Percentiles rank a stretch among this genome's conserved stretches.
Conservation (phyloP, 495 filamentous ascomycete genomes). For the Aspergillus panamensis region DNA sequence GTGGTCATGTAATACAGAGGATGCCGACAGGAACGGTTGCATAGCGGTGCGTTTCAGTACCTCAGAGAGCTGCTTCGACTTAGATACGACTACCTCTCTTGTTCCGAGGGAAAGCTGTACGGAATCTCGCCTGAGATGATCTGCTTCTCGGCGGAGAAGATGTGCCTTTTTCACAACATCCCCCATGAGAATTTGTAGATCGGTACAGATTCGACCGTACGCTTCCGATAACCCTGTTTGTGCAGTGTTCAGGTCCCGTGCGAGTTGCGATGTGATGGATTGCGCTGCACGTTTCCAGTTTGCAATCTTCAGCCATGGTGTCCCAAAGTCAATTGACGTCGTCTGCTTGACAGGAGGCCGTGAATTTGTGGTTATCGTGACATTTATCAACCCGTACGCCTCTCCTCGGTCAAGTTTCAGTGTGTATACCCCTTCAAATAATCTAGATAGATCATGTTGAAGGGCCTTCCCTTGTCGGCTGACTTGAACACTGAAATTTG, state of each 20-base stretch:
- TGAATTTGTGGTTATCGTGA: constrained; percentile 52
- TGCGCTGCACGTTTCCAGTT: constrained; percentile 54
- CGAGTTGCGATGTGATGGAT: constrained; percentile 39
- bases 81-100: constrained; percentile 30
- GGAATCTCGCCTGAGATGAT: constrained; percentile 27
- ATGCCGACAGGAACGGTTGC: constrained; percentile 33
- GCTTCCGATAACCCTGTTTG: constrained; percentile 42
- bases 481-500: constrained; percentile 51
- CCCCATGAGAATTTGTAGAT: constrained; percentile 47
- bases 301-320: constrained; percentile 56
- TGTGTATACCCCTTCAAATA: constrained; percentile 58
- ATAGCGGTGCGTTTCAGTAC: constrained; percentile 34
- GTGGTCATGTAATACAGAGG: constrained; percentile 31
- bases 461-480: constrained; percentile 42
- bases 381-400: constrained; percentile 55
- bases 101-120: constrained; percentile 20
- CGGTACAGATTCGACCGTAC: constrained; percentile 46
- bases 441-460: constrained; percentile 46
- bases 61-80: constrained; percentile 39
- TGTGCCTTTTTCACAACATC: constrained; percentile 46
- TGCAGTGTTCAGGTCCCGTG: constrained; percentile 41
- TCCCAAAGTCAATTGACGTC: constrained; percentile 57
- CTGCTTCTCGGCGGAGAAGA: constrained; percentile 32
- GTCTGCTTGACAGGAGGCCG: constrained; percentile 52
- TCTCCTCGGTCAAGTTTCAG: constrained; percentile 55